Evolutionary conservation across 1,139 yeast species (phyloP).

Genomic region (Pichia terricola): DNA sequence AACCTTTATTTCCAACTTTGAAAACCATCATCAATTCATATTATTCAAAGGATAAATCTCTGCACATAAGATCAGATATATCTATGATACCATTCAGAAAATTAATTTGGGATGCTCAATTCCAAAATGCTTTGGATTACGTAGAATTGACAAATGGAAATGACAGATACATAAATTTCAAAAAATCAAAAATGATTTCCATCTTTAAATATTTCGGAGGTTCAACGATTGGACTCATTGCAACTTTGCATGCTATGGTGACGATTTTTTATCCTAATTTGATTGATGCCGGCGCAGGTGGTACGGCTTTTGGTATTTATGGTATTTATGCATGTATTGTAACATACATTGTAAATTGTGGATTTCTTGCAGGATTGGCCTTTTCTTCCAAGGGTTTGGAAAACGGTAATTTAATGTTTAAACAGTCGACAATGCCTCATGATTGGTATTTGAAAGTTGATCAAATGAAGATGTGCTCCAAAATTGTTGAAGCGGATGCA

Average conservation of each 20-base stretch:
- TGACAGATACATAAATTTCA: slow-evolving; percentile 34
- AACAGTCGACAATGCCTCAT: slow-evolving; percentile 54
- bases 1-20: slow-evolving; percentile 15
- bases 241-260: slow-evolving; percentile 27
- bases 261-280: slow-evolving; percentile 28
- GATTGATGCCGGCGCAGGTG: slow-evolving; percentile 24
- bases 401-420: slow-evolving; percentile 42
- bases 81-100: slow-evolving; percentile 57
- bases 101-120: slow-evolving; percentile 50
- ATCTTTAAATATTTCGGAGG: slow-evolving; percentile 27
- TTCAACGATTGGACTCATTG: slow-evolving; percentile 27
- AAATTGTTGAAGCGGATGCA: slow-evolving; percentile 58
- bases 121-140: slow-evolving; percentile 45
- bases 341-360: slow-evolving; percentile 54
- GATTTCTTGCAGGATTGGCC: slow-evolving; percentile 51
- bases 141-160: slow-evolving; percentile 58
- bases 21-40: slow-evolving; percentile 17
- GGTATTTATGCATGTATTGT: slow-evolving; percentile 51
- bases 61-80: slow-evolving; percentile 31
- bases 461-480: slow-evolving; percentile 58
- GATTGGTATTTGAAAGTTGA: slow-evolving; percentile 62
- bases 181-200: slow-evolving; percentile 20
- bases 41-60: slow-evolving; percentile 30
- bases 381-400: slow-evolving; percentile 41
- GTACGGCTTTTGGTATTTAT: slow-evolving; percentile 30